Percentiles rank a stretch among this genome's conserved stretches.
Evolutionary conservation across 208 protist genomes (phyloP).

Genomic region (Leishmania gerbilli): DNA sequence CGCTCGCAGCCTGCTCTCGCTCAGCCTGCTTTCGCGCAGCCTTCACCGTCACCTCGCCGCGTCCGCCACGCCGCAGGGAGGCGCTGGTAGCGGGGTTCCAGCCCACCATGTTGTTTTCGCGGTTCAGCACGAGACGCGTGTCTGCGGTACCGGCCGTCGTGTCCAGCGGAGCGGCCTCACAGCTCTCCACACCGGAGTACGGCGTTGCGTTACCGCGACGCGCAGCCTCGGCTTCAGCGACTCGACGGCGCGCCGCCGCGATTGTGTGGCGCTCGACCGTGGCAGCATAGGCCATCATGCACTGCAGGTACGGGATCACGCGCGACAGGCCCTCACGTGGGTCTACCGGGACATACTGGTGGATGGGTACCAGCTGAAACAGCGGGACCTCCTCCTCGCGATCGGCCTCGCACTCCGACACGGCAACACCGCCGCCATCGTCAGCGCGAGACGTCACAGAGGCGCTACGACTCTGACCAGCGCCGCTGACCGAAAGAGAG

Average conservation of each 20-base stretch:
- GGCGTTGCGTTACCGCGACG: background rate
- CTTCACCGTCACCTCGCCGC: conserved; percentile 4
- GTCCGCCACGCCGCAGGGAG: conserved; percentile 13
- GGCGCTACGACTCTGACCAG: conserved; percentile 5
- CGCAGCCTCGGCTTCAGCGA: background rate
- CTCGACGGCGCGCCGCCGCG: conserved; percentile 7
- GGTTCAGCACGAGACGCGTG: conserved; percentile 26
- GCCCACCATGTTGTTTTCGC: conserved; percentile 42
- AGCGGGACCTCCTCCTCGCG: conserved; percentile 37
- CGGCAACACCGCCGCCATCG: background rate
- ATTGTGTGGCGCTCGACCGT: conserved; percentile 20
- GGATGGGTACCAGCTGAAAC: conserved; percentile 61
- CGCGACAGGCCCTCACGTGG: conserved; percentile 35
- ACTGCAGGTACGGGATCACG: conserved; percentile 64
- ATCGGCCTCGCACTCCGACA: conserved; percentile 23
- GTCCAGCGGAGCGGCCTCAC: background rate
- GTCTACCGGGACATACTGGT: conserved; percentile 60
- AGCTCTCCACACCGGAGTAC: background rate
- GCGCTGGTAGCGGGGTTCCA: conserved; percentile 27
- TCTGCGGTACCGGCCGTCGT: background rate
- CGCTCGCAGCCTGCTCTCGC: conserved; percentile 4
- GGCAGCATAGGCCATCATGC: conserved; percentile 29
- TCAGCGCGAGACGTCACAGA: conserved; percentile 10
- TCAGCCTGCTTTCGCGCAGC: conserved; percentile 3
- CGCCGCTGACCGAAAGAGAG: conserved; percentile 2